Base-by-base conservation (phyloP, 306 rosid genomes). In the Myrica gale region DNA sequence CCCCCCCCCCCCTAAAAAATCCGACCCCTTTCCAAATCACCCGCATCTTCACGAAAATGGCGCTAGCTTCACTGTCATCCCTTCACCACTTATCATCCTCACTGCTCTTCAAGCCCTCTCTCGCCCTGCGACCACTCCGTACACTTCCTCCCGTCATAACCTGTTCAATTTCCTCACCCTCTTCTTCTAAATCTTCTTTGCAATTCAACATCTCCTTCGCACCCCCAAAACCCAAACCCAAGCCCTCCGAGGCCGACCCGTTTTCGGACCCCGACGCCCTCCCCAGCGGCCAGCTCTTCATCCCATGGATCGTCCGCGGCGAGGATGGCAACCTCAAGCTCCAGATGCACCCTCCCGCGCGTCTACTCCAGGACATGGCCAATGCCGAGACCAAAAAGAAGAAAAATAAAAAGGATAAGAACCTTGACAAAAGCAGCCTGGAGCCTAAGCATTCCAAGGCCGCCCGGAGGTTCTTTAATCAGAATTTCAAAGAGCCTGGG, bases 241-340 rank as follows among this genome's bases (percentile, higher is more conserved):
- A 86, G 6, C 47, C 86, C 37, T 15, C 50, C 0, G 72, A 84
- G 26, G 20, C 74, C 60, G 54, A 53, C 79, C 79, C 70, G 20
- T 20, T 81, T 51, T 20, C 60, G 19, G 87, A 81, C 56, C 50
- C 68, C 21, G 78, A 72, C 9, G 61, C 63, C 4, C 57, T 3
- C 0, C 9, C 69, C 61, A 69, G 53, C 3, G 89, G 89, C 7
- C 89, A 83, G 78, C 90, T 91, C 73, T 71, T 86, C 76, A 89
- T 92, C 68, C 96, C 97, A 0, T 92, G 98, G 98, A 89, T 92
- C 39, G 90, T 90, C 74, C 96, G 97, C 4, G 97, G 93, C 37
- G 93, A 90, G 56, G 97, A 92, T 66, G 97, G 96, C 6, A 85
- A 83, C 46, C 93, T 92, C 73, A 87, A 71, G 83, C 87, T 92